Conservation (phyloP, 164 flowering plant genomes). For the Kingdonia uniflora region DNA sequence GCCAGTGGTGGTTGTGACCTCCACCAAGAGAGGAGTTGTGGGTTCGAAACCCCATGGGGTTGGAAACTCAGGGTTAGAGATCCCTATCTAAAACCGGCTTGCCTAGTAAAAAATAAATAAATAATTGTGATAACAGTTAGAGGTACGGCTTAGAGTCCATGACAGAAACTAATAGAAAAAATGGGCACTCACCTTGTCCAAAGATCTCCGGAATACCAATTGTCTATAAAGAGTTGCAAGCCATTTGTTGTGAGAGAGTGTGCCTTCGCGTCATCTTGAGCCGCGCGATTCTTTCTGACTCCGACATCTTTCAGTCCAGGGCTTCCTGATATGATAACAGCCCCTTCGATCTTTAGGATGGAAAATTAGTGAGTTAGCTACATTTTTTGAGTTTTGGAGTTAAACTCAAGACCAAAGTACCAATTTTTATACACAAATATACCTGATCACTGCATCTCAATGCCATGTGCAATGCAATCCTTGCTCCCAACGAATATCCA, state of each 20-base stretch:
- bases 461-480: conserved; percentile 77
- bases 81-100: too few species aligned
- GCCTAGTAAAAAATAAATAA: too few species aligned
- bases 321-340: conserved; percentile 84
- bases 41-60: too few species aligned
- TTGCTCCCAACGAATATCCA: conserved; percentile 98
- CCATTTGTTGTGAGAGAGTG: conserved; percentile 41
- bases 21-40: too few species aligned
- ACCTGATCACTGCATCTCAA: conserved; percentile 55
- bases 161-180: neutral
- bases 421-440: conserved; percentile 4
- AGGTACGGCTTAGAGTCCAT: too few species aligned
- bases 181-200: conserved; percentile 61
- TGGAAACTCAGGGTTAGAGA: too few species aligned
- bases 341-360: conserved; percentile 44
- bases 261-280: conserved; percentile 67
- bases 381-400: neutral
- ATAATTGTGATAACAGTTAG: too few species aligned
- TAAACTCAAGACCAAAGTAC: conserved; percentile 1
- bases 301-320: conserved; percentile 62
- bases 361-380: conserved; percentile 5
- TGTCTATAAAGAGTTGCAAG: conserved; percentile 44
- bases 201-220: conserved; percentile 64
- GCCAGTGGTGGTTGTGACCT: too few species aligned
- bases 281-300: conserved; percentile 40